Evolutionary conservation across 805 yeast species (phyloP).

Genomic region (Lachancea sp.): DNA sequence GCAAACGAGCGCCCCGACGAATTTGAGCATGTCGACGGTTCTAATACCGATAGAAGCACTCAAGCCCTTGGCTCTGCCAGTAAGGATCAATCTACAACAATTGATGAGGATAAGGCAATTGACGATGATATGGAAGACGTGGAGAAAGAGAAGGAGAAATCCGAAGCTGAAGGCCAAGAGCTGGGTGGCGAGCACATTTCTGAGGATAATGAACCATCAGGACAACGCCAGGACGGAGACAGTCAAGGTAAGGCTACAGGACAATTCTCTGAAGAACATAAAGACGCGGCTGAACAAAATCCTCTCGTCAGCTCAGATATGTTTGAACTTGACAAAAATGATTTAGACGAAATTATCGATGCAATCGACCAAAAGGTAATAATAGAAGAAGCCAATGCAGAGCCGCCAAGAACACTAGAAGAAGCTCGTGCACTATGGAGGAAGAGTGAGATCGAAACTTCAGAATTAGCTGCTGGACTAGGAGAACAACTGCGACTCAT

Average conservation of each 20-base stretch:
- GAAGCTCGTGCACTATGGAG: conserved; percentile 79
- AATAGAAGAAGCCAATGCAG: conserved; percentile 23
- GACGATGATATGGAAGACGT: conserved; percentile 49
- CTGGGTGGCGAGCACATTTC: conserved; percentile 28
- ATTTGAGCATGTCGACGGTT: conserved; percentile 77
- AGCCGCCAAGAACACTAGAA: conserved; percentile 48
- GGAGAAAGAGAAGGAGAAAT: conserved; percentile 19
- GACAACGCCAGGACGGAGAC: conserved; percentile 21
- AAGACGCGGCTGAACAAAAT: conserved; percentile 23
- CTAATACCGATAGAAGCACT: conserved; percentile 68
- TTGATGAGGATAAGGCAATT: conserved; percentile 76
- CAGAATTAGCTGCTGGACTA: conserved; percentile 76
- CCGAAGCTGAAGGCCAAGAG: conserved; percentile 33
- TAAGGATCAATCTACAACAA: conserved; percentile 66
- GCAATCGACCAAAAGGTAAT: conserved; percentile 32
- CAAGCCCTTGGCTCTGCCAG: conserved; percentile 92
- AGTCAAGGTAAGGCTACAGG: conserved; percentile 44
- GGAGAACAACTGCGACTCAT: conserved; percentile 91
- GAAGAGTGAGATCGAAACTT: conserved; percentile 74
- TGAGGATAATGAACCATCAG: conserved; percentile 25
- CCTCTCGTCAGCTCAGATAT: conserved; percentile 23
- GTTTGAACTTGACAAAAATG: conserved; percentile 26
- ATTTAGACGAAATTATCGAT: conserved; percentile 29
- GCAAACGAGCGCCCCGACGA: conserved; percentile 75
- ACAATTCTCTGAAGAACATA: conserved; percentile 46